Evolutionary conservation across 495 filamentous ascomycete species (phyloP), one percentile per base, ranked within the genome.

Genomic region (Podospora appendiculata): DNA sequence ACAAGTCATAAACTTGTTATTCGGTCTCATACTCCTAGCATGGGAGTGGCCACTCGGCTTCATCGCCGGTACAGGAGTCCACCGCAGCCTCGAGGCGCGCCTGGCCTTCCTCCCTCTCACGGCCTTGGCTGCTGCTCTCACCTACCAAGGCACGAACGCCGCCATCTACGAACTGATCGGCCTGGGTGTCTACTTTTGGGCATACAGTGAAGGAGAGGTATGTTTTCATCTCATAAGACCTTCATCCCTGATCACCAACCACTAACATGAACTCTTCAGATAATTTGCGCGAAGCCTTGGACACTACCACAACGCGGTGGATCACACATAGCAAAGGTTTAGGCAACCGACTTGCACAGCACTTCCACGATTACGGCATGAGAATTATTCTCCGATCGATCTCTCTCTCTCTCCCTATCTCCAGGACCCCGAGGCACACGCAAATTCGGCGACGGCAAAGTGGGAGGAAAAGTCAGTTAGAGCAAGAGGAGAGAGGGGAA

Each of bases 131-230:
- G 81, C 87, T 1, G 76, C 82, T 19, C 76, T 99, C 39, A 70
- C 95, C 45, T 99, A 99, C 66, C 94, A 99, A 66, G 88, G 82
- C 9, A 92, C 89, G 9, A 94, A 99, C 61, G 77, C 91, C 32
- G 94, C 89, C 4, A 71, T 97, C 39, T 99, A 97, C 66, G 95
- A 97, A 70, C 62, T 92, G 10, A 82, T 97, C 48, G 94, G 89
- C 0, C 81, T 94, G 64, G 81, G 64, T 4, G 86, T 90, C 5
- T 99, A 96, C 64, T 96, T 96, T 61, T 96, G 93, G 90, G 94
- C 88, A 0, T 97, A 92, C 60, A 90, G 83, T 56, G 93, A 97
- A 72, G 94, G 94, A 67, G 94, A 99, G 86, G 90, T 96, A 67
- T 58, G 85, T 69, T 46, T 69, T 48, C 1, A 19, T 51, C 47